phyloP scores from a whole-genome alignment of 148 eudicot genomes.

The Cornus kousa region DNA sequence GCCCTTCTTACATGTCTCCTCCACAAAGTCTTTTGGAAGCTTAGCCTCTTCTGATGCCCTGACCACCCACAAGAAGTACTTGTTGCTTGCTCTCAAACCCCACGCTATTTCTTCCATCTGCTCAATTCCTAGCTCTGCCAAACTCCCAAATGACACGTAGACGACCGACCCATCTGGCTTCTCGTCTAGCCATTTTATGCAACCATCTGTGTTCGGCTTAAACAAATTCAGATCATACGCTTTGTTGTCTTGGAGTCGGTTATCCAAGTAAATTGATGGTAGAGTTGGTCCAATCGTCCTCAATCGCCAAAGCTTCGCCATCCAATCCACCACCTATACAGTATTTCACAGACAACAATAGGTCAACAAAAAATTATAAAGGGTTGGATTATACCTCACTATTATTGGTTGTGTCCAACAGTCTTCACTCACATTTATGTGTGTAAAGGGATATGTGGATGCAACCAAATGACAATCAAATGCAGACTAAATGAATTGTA shows the following conservation, averaged over 20 bases:
- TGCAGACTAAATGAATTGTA: no score
- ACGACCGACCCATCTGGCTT: neutral
- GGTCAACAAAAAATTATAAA: no score
- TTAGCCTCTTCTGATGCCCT: conserved; percentile 24
- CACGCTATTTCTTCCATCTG: conserved; percentile 24
- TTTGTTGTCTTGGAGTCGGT: conserved; percentile 2
- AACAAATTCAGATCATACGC: neutral
- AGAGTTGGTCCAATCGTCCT: conserved; percentile 3
- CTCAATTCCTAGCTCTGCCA: conserved; percentile 18
- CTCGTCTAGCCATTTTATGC: neutral
- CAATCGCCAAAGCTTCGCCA: neutral
- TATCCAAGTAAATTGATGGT: conserved; percentile 5
- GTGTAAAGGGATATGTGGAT: no score
- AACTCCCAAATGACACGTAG: conserved; percentile 40
- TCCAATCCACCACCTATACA: conserved; percentile 2
- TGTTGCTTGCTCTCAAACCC: conserved; percentile 13
- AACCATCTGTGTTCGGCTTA: neutral
- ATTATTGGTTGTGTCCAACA: no score
- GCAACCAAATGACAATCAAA: no score
- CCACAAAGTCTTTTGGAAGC: conserved; percentile 25
- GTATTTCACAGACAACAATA: no score
- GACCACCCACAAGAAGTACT: conserved; percentile 33
- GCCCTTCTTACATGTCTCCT: conserved; percentile 14
- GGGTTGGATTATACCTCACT: no score
- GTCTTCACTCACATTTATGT: no score